Conservation (phyloP, 2,329 filamentous ascomycete genomes). For the Paraphaeosphaeria minitans region DNA sequence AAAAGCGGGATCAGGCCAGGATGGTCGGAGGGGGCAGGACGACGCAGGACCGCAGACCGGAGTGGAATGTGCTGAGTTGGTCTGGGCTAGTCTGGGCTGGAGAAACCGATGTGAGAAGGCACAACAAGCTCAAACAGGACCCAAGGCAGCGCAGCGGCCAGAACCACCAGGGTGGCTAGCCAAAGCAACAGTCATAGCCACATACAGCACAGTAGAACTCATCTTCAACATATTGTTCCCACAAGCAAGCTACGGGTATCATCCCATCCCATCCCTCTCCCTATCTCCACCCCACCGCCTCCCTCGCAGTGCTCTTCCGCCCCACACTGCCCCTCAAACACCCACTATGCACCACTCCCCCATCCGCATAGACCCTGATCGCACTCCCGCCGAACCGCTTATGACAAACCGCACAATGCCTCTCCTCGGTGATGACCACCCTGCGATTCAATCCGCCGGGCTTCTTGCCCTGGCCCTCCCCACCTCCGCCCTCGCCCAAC, state of each 20-base stretch:
- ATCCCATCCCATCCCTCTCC: background rate
- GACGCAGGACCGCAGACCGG: too few relatives aligned
- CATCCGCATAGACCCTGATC: conserved; percentile 83
- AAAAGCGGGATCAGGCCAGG: too few relatives aligned
- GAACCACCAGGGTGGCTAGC: too few relatives aligned
- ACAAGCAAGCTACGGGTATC: conserved; percentile 5
- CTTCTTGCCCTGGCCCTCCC: conserved; percentile 58
- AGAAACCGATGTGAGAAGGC: too few relatives aligned
- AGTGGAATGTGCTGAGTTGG: too few relatives aligned
- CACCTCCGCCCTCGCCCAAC: conserved; percentile 70
- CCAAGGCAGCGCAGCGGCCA: too few relatives aligned
- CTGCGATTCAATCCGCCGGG: conserved; percentile 64
- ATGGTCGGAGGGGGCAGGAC: too few relatives aligned
- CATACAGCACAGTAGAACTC: background rate
- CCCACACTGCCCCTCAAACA: conserved; percentile 48
- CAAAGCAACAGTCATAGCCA: too few relatives aligned
- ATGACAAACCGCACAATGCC: conserved; percentile 89
- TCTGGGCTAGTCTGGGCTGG: too few relatives aligned
- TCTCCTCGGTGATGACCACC: conserved; percentile 84
- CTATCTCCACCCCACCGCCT: background rate
- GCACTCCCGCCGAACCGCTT: conserved; percentile 92
- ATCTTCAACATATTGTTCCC: background rate
- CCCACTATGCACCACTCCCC: conserved; percentile 56
- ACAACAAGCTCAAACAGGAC: too few relatives aligned
- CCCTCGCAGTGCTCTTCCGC: conserved; percentile 14